Evolutionary conservation across 2,329 filamentous ascomycete species (phyloP).

Genomic region (Penicillium sp.): DNA sequence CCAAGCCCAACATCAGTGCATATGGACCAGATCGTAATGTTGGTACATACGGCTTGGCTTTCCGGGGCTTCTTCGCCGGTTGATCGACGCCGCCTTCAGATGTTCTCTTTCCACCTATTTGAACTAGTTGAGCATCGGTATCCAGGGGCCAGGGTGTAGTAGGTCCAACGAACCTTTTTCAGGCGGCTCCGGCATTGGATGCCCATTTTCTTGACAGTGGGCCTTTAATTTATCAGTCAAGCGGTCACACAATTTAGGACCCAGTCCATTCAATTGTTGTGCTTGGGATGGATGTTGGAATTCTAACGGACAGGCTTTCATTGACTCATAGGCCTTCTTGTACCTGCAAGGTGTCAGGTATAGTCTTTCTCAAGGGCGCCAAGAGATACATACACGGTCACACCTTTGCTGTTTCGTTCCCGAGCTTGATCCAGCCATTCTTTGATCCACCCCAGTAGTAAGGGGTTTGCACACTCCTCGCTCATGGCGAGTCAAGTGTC

Average conservation of each 20-base stretch:
- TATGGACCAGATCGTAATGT: slow-evolving; percentile 70
- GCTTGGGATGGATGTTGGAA: slow-evolving; percentile 73
- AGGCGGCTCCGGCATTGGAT: slow-evolving; percentile 64
- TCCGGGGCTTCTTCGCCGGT: slow-evolving; percentile 55
- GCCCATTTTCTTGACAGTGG: slow-evolving; percentile 64
- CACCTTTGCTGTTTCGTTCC: slow-evolving; percentile 67
- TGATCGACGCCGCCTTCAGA: slow-evolving; percentile 33
- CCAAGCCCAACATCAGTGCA: slow-evolving; percentile 66
- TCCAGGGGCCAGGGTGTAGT: slow-evolving; percentile 11
- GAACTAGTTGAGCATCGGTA: slow-evolving; percentile 10
- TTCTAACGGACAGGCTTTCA: slow-evolving; percentile 68
- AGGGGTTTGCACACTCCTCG: slow-evolving; percentile 61
- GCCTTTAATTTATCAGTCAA: slow-evolving; percentile 57
- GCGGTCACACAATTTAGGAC: slow-evolving; percentile 66
- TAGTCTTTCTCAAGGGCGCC: neutral
- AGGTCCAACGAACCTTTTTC: slow-evolving; percentile 36
- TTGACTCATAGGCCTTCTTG: slow-evolving; percentile 71
- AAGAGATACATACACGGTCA: slow-evolving; percentile 47
- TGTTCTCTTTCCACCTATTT: slow-evolving; percentile 29
- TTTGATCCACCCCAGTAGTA: slow-evolving; percentile 70
- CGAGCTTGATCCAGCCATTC: slow-evolving; percentile 71
- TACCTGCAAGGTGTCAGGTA: slow-evolving; percentile 51
- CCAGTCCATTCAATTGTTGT: slow-evolving; percentile 69
- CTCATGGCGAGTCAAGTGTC: slow-evolving; percentile 25
- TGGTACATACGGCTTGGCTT: slow-evolving; percentile 67